These are phyloP conservation scores for Chimonanthus salicifolius DNA, from an alignment of 164 flowering plant species.

Conservation along the genomic window DNA sequence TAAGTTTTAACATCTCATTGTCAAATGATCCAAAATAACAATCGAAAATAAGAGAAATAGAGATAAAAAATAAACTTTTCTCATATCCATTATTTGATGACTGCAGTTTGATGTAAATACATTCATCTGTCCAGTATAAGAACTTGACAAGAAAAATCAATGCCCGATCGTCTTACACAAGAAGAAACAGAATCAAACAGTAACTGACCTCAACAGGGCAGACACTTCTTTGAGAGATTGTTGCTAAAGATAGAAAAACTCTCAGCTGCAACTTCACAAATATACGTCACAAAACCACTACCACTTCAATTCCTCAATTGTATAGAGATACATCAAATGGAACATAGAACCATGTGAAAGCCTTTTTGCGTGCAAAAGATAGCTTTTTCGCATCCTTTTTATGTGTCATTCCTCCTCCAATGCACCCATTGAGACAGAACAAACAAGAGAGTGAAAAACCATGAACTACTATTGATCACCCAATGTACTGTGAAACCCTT, in stretches of 20 bases:
- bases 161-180: neutral
- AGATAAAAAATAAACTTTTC: slow-evolving; percentile 1
- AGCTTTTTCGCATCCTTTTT: neutral
- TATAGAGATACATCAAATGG: neutral
- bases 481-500: slow-evolving; percentile 37
- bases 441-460: neutral
- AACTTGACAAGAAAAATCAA: neutral
- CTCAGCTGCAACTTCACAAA: neutral
- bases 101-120: neutral
- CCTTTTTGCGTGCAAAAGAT: neutral
- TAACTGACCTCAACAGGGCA: neutral
- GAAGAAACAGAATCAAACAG: neutral
- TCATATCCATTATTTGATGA: neutral
- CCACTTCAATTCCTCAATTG: neutral
- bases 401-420: neutral
- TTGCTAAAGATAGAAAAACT: neutral
- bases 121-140: neutral
- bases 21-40: neutral
- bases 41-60: neutral
- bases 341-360: too few species aligned
- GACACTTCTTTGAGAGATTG: neutral
- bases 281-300: neutral
- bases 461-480: slow-evolving; percentile 5
- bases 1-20: too few species aligned
- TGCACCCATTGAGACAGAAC: neutral